These are phyloP conservation scores for Penicillium diatomitis DNA, from an alignment of 495 filamentous ascomycete genomes.

Conservation along the genomic window DNA sequence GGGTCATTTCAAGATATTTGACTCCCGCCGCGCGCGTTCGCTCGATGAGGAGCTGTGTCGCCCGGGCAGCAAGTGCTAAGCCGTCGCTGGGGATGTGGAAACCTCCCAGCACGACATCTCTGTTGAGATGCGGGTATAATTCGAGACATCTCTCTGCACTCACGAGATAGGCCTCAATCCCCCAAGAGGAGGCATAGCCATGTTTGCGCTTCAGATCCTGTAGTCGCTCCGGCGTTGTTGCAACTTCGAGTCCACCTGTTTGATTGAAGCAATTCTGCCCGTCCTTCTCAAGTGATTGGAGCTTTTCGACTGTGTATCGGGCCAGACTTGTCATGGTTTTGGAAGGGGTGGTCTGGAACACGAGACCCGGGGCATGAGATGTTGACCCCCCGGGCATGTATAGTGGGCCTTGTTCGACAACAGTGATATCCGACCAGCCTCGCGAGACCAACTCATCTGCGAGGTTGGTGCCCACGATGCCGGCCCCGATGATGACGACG, in stretches of 20 bases:
- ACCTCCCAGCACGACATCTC: slow-evolving; percentile 37
- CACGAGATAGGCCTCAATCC: slow-evolving; percentile 34
- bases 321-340: slow-evolving; percentile 44
- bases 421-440: slow-evolving; percentile 44
- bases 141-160: slow-evolving; percentile 32
- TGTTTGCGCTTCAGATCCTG: slow-evolving; percentile 44
- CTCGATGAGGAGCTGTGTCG: slow-evolving; percentile 40
- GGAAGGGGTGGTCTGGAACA: slow-evolving; percentile 41
- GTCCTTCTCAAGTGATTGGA: slow-evolving; percentile 32
- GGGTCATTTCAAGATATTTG: slow-evolving; percentile 34
- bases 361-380: slow-evolving; percentile 43
- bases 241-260: slow-evolving; percentile 42
- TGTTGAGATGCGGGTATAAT: slow-evolving; percentile 36
- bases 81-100: slow-evolving; percentile 43
- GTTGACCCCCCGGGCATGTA: slow-evolving; percentile 44
- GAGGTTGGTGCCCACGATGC: slow-evolving; percentile 44
- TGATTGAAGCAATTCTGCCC: slow-evolving; percentile 40
- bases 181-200: slow-evolving; percentile 41
- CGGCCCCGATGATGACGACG: slow-evolving; percentile 45
- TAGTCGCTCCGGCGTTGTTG: slow-evolving; percentile 39
- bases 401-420: slow-evolving; percentile 44
- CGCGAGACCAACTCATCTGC: slow-evolving; percentile 43
- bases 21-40: slow-evolving; percentile 39
- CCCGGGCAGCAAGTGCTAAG: slow-evolving; percentile 39
- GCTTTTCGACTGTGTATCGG: slow-evolving; percentile 40